These are phyloP conservation scores for Veloboletus limbatus DNA, from an alignment of 1,284 basidiomycete genomes.

Conservation along the genomic window DNA sequence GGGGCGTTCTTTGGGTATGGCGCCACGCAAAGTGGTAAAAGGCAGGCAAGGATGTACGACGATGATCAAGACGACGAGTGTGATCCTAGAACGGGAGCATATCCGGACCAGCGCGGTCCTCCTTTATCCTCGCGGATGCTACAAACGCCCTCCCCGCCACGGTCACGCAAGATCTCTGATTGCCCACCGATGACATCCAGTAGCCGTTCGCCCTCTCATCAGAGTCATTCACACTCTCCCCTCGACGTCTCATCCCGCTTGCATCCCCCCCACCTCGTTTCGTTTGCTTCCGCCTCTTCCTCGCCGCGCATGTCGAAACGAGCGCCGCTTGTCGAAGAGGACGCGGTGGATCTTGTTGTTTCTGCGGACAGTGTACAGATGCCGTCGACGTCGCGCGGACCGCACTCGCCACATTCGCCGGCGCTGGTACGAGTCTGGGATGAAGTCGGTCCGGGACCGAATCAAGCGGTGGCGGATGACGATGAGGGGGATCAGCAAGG, in stretches of 20 bases:
- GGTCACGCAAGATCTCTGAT: conserved; percentile 4
- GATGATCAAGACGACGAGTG: conserved; percentile 9
- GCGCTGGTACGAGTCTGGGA: conserved; percentile 30
- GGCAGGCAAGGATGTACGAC: conserved; percentile 7
- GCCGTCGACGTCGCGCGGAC: conserved; percentile 21
- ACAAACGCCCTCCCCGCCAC: conserved; percentile 10
- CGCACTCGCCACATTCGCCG: conserved; percentile 16
- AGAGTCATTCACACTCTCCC: conserved; percentile 10
- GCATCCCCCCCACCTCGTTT: conserved; percentile 4
- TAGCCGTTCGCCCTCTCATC: conserved; percentile 11
- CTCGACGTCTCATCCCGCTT: conserved; percentile 9
- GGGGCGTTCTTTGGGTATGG: conserved; percentile 19
- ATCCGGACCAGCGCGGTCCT: neutral
- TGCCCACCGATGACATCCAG: conserved; percentile 8
- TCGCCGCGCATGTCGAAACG: conserved; percentile 9
- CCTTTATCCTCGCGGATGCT: neutral
- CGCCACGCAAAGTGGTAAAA: conserved; percentile 22
- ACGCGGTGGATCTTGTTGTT: conserved; percentile 31
- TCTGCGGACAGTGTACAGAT: conserved; percentile 17
- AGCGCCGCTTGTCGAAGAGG: conserved; percentile 24
- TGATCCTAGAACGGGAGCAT: too few relatives aligned
- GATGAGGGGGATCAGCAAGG: too few relatives aligned
- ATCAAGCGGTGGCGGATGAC: neutral
- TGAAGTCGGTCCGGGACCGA: neutral
- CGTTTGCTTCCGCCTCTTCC: conserved; percentile 3